A percentile compares a stretch with the other conserved stretches of the same genome.
These are phyloP conservation scores for Achaetomium macrosporum DNA, from an alignment of 2,329 filamentous ascomycete genomes.

Conservation along the genomic window DNA sequence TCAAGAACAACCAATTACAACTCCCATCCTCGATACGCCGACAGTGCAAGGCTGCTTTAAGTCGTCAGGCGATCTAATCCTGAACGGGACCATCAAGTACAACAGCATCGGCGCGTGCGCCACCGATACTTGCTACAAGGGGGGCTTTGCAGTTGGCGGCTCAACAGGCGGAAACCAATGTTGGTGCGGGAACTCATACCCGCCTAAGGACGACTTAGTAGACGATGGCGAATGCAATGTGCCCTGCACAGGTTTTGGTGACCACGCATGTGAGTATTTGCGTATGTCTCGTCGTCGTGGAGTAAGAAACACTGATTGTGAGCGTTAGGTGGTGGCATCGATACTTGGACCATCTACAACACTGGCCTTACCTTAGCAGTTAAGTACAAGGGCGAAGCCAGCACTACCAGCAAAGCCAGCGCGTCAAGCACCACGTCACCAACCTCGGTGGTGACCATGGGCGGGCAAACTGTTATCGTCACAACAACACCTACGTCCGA, in stretches of 20 bases:
- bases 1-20: slow-evolving; percentile 34
- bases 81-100: slow-evolving; percentile 25
- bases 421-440: slow-evolving; percentile 27
- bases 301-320: slow-evolving; percentile 13
- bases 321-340: slow-evolving; percentile 49
- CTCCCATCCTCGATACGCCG: slow-evolving; percentile 33
- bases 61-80: slow-evolving; percentile 35
- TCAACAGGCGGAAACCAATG: slow-evolving; percentile 58
- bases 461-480: slow-evolving; percentile 10
- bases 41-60: slow-evolving; percentile 49
- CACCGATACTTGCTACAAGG: slow-evolving; percentile 33
- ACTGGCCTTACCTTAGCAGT: slow-evolving; percentile 41
- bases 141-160: slow-evolving; percentile 53
- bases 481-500: slow-evolving; percentile 21
- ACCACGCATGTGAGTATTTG: slow-evolving; percentile 56
- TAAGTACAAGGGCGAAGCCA: slow-evolving; percentile 27
- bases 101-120: slow-evolving; percentile 42
- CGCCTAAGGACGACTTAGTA: slow-evolving; percentile 49
- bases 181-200: slow-evolving; percentile 67
- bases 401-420: slow-evolving; percentile 22
- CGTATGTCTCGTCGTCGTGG: not conserved
- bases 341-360: slow-evolving; percentile 46
- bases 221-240: slow-evolving; percentile 57
- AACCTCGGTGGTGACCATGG: not conserved
- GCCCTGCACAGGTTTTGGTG: slow-evolving; percentile 57